Conservation (phyloP, 2,329 filamentous ascomycete species). For the Fusarium sp. region DNA sequence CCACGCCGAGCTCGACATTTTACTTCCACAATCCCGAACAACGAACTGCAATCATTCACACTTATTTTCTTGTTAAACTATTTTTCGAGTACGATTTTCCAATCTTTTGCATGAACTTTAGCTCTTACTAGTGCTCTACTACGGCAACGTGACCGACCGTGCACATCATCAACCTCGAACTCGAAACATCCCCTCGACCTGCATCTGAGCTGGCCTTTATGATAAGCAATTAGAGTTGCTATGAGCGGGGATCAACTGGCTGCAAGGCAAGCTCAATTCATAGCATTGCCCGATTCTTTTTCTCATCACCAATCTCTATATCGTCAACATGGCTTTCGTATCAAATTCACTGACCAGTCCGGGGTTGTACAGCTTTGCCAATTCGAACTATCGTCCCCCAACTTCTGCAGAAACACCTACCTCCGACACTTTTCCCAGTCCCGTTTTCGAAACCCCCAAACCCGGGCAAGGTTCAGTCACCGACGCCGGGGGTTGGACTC, state of each 20-base stretch:
- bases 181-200: conserved; percentile 30
- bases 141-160: conserved; percentile 33
- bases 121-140: conserved; percentile 29
- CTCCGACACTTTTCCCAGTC: conserved; percentile 65
- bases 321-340: conserved; percentile 19
- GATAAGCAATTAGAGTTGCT: conserved; percentile 59
- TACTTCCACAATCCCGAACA: conserved; percentile 14
- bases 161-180: conserved; percentile 38
- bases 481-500: conserved; percentile 67
- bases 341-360: conserved; percentile 53
- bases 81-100: conserved; percentile 14
- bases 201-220: conserved; percentile 41
- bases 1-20: conserved; percentile 33
- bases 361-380: conserved; percentile 67
- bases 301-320: conserved; percentile 24
- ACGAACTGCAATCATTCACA: conserved; percentile 9
- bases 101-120: conserved; percentile 36
- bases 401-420: conserved; percentile 70
- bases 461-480: conserved; percentile 60
- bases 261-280: conserved; percentile 61
- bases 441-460: conserved; percentile 69
- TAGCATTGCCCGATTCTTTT: conserved; percentile 13
- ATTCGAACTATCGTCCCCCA: conserved; percentile 71
- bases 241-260: conserved; percentile 72
- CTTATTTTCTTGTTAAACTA: neutral